These are phyloP conservation scores for Trichoderma gamsii DNA, from an alignment of 495 filamentous ascomycete species.

Conservation along the genomic window DNA sequence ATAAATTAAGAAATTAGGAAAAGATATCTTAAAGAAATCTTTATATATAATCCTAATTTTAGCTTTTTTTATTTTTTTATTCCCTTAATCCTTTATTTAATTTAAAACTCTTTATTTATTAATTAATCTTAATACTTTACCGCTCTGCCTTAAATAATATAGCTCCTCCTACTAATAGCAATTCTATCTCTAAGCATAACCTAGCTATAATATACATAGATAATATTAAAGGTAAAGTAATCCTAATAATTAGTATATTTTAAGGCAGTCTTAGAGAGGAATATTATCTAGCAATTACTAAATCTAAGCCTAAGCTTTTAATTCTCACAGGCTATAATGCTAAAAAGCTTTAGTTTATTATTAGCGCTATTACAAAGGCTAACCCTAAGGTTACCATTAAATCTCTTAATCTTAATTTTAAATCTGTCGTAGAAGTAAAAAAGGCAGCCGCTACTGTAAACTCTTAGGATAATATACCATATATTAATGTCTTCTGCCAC, in stretches of 20 bases:
- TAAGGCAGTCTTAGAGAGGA: constrained; percentile 28
- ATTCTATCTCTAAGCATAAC: neutral
- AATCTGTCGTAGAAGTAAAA: neutral
- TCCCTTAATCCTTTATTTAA: too few species aligned
- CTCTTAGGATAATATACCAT: constrained; percentile 22
- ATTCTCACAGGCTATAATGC: constrained; percentile 10
- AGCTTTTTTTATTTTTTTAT: too few species aligned
- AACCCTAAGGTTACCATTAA: neutral
- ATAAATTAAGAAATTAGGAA: too few species aligned
- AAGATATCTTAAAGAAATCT: too few species aligned
- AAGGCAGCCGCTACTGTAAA: constrained; percentile 19
- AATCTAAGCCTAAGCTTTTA: constrained; percentile 19
- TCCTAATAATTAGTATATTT: constrained; percentile 37
- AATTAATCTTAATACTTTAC: too few species aligned
- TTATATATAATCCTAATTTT: too few species aligned
- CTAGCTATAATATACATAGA: neutral
- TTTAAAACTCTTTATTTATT: too few species aligned
- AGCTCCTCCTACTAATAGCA: neutral
- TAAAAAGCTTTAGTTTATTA: neutral
- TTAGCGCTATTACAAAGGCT: neutral
- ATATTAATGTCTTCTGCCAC: constrained; percentile 29
- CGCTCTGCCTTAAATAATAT: neutral
- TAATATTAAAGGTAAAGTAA: constrained; percentile 21
- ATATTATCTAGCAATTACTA: constrained; percentile 28
- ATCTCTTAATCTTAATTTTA: neutral